These are phyloP conservation scores for Phenoliferia sp. DNA, from an alignment of 1,284 basidiomycete genomes.

Conservation along the genomic window DNA sequence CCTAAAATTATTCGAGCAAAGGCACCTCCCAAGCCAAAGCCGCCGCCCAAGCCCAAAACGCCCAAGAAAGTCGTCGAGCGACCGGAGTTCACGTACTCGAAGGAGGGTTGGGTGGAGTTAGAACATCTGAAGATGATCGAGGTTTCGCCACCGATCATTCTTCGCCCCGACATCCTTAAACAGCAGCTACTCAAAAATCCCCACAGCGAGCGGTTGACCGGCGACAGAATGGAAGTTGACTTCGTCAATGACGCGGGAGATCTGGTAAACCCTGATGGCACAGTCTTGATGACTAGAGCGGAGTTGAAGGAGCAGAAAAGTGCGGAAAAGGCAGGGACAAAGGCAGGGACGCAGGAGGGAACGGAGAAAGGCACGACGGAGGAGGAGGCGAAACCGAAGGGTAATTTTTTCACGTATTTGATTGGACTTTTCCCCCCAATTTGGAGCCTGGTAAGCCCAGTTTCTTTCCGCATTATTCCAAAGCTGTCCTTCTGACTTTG, in stretches of 20 bases:
- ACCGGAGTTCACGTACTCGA: neutral
- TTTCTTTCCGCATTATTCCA: too few relatives aligned
- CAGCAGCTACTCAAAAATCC: neutral
- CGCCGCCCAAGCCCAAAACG: neutral
- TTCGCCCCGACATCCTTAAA: neutral
- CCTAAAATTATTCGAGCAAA: too few relatives aligned
- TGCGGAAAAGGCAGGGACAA: neutral
- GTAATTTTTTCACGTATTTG: neutral
- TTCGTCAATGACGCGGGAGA: neutral
- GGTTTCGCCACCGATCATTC: neutral
- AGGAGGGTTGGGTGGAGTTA: neutral
- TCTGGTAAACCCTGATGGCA: neutral
- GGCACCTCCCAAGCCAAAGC: neutral
- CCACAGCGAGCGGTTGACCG: neutral
- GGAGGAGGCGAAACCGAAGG: neutral
- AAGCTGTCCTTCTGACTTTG: neutral
- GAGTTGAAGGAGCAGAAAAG: neutral
- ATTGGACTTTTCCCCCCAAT: slow-evolving; percentile 18
- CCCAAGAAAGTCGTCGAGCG: neutral
- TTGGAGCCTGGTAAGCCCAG: slow-evolving; percentile 16
- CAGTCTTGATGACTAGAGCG: neutral
- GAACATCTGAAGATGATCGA: neutral
- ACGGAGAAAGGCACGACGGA: neutral
- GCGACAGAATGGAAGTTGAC: too few relatives aligned
- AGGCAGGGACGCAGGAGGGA: neutral